Evolutionary conservation across 768 basidiomycete species (phyloP).

Genomic region (Boletus coccyginus): DNA sequence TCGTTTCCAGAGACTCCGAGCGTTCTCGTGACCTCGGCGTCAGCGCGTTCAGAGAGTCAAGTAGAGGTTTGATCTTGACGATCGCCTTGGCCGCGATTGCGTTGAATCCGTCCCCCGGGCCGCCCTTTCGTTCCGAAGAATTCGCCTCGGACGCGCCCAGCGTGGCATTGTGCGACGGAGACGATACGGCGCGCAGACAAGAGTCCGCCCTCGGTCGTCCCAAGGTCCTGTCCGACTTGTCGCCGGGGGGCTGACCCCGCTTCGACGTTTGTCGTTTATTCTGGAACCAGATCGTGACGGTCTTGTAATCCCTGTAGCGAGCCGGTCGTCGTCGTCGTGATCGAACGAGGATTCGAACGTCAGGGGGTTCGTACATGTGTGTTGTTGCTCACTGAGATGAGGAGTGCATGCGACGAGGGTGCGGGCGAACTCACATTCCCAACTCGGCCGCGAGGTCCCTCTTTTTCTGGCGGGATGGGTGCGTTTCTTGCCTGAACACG

Average conservation of each 20-base stretch:
- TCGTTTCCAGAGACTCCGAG: background rate
- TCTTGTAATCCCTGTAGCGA: conserved; percentile 40
- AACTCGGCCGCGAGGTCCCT: conserved; percentile 27
- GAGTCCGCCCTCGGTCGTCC: conserved; percentile 16
- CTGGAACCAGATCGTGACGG: conserved; percentile 76
- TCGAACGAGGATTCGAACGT: background rate
- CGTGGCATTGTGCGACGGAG: conserved; percentile 29
- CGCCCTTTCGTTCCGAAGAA: background rate
- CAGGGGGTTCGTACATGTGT: background rate
- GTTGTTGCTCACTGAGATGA: background rate
- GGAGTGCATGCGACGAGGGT: background rate
- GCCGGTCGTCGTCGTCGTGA: background rate
- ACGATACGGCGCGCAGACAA: conserved; percentile 28
- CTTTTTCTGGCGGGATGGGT: conserved; percentile 31
- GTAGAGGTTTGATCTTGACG: conserved; percentile 23
- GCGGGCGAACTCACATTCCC: conserved; percentile 22
- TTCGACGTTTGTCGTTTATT: conserved; percentile 67
- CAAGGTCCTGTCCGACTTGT: background rate
- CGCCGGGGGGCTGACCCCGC: conserved; percentile 15
- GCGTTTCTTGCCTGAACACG: conserved; percentile 26
- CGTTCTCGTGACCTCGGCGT: conserved; percentile 7
- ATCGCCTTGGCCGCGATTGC: conserved; percentile 13
- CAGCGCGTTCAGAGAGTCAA: conserved; percentile 17
- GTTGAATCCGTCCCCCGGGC: background rate
- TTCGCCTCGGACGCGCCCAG: conserved; percentile 6